A percentile compares a stretch with the other conserved stretches of the same genome.
Conservation (phyloP, 2,329 filamentous ascomycete genomes). For the Botrytis aclada region DNA sequence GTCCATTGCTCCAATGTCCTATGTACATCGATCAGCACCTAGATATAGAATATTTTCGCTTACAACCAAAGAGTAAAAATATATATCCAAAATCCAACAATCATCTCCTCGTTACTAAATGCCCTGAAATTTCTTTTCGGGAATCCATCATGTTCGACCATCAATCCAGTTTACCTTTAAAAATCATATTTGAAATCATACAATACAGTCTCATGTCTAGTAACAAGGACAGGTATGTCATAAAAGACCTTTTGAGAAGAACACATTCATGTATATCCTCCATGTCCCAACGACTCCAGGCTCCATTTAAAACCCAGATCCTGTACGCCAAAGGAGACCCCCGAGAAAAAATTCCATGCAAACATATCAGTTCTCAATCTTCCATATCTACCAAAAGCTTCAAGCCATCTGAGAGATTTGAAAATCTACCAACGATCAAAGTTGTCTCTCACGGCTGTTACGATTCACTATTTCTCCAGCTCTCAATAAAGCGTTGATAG, state of each 20-base stretch:
- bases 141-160: neutral
- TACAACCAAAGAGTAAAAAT: neutral
- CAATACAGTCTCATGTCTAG: conserved; percentile 14
- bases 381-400: neutral
- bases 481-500: conserved; percentile 56
- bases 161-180: conserved; percentile 12
- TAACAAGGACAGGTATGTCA: conserved; percentile 13
- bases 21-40: conserved; percentile 2
- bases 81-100: neutral
- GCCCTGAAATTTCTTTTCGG: neutral
- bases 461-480: conserved; percentile 59
- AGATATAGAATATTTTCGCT: neutral
- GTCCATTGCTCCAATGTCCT: neutral
- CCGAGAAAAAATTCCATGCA: conserved; percentile 9
- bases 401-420: neutral
- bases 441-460: conserved; percentile 27
- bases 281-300: conserved; percentile 18
- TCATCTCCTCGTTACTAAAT: neutral
- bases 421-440: neutral
- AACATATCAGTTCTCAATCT: neutral
- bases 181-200: conserved; percentile 17
- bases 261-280: conserved; percentile 8
- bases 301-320: conserved; percentile 15
- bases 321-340: conserved; percentile 17
- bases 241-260: neutral